Conservation (phyloP, 2,329 filamentous ascomycete species). For the Fusarium aywerte region DNA sequence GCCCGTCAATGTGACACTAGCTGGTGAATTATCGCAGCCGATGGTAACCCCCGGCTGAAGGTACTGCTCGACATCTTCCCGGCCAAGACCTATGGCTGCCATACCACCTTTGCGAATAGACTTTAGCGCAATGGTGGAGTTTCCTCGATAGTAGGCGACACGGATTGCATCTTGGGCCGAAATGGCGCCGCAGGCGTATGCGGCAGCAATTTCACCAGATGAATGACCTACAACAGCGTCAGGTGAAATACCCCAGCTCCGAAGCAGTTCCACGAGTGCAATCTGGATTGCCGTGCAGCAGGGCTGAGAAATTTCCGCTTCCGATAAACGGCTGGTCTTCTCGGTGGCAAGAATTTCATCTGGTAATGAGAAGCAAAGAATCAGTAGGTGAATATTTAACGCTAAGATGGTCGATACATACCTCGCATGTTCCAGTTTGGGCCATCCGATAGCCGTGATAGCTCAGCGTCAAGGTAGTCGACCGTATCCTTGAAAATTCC, state of each 20-base stretch:
- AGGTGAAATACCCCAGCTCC: conserved; percentile 8
- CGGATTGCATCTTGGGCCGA: conserved; percentile 9
- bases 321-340: conserved; percentile 1
- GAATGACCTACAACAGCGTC: conserved; percentile 16
- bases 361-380: no score
- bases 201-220: conserved; percentile 8
- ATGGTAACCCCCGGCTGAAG: conserved; percentile 5
- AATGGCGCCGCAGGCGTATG: conserved; percentile 12
- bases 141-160: conserved; percentile 9
- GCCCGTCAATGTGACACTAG: conserved; percentile 8
- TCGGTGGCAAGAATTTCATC: conserved; percentile 11
- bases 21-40: conserved; percentile 7
- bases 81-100: conserved; percentile 10
- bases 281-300: conserved; percentile 12
- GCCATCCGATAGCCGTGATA: conserved; percentile 9
- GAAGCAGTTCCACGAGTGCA: conserved; percentile 9
- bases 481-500: conserved; percentile 7
- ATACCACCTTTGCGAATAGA: conserved; percentile 8
- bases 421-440: conserved; percentile 8
- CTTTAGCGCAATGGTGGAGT: conserved; percentile 6
- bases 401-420: background rate
- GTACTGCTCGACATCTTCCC: conserved; percentile 6
- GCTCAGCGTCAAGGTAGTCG: conserved; percentile 6
- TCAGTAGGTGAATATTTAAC: background rate
- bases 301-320: conserved; percentile 9